Conservation (phyloP, 2,329 filamentous ascomycete species). For the Rutstroemia sp. region DNA sequence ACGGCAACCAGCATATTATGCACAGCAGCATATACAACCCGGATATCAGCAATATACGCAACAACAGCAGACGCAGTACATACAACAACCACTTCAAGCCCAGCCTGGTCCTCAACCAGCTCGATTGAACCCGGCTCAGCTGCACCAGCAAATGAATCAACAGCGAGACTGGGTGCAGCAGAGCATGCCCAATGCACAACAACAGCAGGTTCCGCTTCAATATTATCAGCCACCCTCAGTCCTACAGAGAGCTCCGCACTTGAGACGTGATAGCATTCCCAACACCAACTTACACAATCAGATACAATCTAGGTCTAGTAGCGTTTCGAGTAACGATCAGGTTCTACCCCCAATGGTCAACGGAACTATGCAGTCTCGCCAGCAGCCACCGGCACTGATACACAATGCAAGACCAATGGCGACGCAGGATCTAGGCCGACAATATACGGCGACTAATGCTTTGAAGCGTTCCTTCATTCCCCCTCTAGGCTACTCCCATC, state of each 20-base stretch:
- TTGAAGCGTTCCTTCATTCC: conserved; percentile 31
- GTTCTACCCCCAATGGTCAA: not conserved
- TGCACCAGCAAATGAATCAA: not conserved
- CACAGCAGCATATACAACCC: not conserved
- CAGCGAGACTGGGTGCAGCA: not conserved
- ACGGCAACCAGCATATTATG: not conserved
- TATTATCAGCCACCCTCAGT: conserved; percentile 11
- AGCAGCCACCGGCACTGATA: not conserved
- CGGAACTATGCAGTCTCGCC: not conserved
- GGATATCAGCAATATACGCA: conserved; percentile 8
- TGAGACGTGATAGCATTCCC: conserved; percentile 9
- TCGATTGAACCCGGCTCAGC: conserved; percentile 2
- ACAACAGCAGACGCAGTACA: conserved; percentile 12
- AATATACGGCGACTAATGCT: conserved; percentile 12
- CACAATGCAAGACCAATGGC: not conserved
- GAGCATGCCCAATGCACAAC: not conserved
- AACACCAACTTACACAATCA: conserved; percentile 8
- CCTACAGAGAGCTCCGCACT: conserved; percentile 13
- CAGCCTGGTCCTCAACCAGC: conserved; percentile 4
- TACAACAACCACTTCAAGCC: conserved; percentile 4
- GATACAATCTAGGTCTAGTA: conserved; percentile 7
- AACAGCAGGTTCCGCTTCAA: not conserved
- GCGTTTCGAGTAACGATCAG: not conserved
- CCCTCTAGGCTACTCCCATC: conserved; percentile 25
- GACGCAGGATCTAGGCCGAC: conserved; percentile 29